A percentile compares a stretch with the other conserved stretches of the same genome.
Evolutionary conservation across 306 rosid species (phyloP).

Genomic region (Lupinus albus): DNA sequence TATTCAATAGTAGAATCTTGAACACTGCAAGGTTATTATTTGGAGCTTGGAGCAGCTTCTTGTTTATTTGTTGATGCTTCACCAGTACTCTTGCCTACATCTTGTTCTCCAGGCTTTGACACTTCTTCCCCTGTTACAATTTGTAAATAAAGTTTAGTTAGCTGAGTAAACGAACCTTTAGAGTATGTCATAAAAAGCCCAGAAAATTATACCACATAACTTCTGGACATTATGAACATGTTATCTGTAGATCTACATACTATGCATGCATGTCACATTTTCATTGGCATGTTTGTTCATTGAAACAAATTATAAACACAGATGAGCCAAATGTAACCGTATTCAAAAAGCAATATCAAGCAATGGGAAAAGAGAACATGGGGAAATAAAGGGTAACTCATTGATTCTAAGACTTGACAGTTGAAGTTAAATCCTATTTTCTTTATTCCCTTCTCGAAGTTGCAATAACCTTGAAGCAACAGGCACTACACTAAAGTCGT

Average conservation of each 20-base stretch:
- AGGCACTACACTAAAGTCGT: too few relatives aligned
- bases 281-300: neutral
- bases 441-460: neutral
- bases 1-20: conserved; percentile 37
- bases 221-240: neutral
- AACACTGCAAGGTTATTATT: conserved; percentile 47
- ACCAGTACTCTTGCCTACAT: conserved; percentile 31
- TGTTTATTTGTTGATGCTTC: conserved; percentile 57
- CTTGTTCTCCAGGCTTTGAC: conserved; percentile 55
- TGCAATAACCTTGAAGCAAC: neutral
- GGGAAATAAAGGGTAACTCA: neutral
- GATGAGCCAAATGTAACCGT: neutral
- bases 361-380: neutral
- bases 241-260: neutral
- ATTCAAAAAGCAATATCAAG: neutral
- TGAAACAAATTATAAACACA: neutral
- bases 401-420: neutral
- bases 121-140: conserved; percentile 57
- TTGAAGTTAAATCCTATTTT: neutral
- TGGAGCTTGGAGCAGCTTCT: conserved; percentile 60
- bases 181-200: too few relatives aligned
- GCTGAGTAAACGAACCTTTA: neutral
- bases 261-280: neutral
- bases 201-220: neutral
- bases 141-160: conserved; percentile 14